Evolutionary conservation across 345 rosid genomes (phyloP).

Genomic region (Lenwebbia sp.): DNA sequence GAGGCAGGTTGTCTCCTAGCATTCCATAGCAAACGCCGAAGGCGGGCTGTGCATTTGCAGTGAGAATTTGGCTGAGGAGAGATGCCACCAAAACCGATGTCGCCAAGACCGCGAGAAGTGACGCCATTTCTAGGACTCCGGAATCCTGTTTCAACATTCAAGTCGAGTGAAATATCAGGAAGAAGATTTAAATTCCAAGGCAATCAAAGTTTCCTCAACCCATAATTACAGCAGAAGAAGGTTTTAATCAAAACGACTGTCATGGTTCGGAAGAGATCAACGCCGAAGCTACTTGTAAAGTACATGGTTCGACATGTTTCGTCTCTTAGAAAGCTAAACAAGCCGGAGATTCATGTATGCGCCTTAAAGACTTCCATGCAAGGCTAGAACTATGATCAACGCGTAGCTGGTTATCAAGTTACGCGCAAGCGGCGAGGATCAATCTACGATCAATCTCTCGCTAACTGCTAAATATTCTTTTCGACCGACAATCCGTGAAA

Average conservation of each 20-base stretch:
- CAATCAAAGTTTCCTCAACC: no score
- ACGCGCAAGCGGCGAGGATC: neutral
- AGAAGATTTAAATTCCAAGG: neutral
- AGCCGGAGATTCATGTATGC: neutral
- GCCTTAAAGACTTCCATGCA: neutral
- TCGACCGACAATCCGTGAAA: no score
- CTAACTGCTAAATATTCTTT: neutral
- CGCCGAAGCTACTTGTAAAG: neutral
- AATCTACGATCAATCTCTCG: neutral
- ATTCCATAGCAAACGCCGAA: constrained; percentile 27
- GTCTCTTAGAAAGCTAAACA: neutral
- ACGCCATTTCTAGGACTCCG: neutral
- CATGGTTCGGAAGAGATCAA: neutral
- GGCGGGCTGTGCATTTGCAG: neutral
- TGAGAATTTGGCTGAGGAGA: neutral
- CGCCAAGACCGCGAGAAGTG: neutral
- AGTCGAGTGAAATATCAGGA: neutral
- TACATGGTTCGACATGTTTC: neutral
- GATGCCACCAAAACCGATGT: neutral
- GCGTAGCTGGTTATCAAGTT: neutral
- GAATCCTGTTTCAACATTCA: neutral
- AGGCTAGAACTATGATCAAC: neutral
- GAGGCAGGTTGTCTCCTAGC: constrained; percentile 26
- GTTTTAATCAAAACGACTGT: neutral
- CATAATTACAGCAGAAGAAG: neutral